Evolutionary conservation across 768 basidiomycete species (phyloP).

Genomic region (Hypsizygus marmoreus): DNA sequence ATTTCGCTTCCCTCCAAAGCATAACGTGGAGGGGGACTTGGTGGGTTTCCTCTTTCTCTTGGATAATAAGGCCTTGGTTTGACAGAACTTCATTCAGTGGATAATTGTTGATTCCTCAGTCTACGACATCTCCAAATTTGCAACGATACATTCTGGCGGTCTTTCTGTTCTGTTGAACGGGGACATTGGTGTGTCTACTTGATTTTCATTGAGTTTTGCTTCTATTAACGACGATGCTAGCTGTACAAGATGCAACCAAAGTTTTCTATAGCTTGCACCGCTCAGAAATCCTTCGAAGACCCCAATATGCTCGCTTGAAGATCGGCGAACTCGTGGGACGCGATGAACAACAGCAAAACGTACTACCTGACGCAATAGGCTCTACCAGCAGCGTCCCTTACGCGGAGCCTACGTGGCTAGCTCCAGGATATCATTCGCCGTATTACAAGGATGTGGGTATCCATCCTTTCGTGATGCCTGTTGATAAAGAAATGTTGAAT

Average conservation of each 20-base stretch:
- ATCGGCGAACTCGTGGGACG: conserved; percentile 68
- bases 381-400: conserved; percentile 82
- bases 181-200: conserved; percentile 63
- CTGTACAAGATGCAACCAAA: conserved; percentile 88
- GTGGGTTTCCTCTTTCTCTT: too few species aligned
- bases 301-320: conserved; percentile 77
- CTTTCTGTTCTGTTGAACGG: conserved; percentile 70
- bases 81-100: conserved; percentile 49
- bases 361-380: conserved; percentile 60
- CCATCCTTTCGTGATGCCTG: conserved; percentile 29
- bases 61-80: too few species aligned
- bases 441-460: conserved; percentile 71
- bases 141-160: conserved; percentile 86
- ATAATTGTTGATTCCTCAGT: conserved; percentile 84
- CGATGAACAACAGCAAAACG: conserved; percentile 58
- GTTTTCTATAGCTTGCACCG: conserved; percentile 91
- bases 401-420: conserved; percentile 84
- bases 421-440: conserved; percentile 67
- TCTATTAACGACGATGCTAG: conserved; percentile 60
- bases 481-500: conserved; percentile 16
- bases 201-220: conserved; percentile 11
- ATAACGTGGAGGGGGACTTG: neutral
- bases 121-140: conserved; percentile 82
- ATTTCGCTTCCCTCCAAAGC: too few species aligned
- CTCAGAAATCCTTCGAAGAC: conserved; percentile 79